Percentiles rank a stretch among this genome's conserved stretches.
These are phyloP conservation scores for Cystoisospora suis DNA, from an alignment of 169 alveolate species.

Conservation along the genomic window DNA sequence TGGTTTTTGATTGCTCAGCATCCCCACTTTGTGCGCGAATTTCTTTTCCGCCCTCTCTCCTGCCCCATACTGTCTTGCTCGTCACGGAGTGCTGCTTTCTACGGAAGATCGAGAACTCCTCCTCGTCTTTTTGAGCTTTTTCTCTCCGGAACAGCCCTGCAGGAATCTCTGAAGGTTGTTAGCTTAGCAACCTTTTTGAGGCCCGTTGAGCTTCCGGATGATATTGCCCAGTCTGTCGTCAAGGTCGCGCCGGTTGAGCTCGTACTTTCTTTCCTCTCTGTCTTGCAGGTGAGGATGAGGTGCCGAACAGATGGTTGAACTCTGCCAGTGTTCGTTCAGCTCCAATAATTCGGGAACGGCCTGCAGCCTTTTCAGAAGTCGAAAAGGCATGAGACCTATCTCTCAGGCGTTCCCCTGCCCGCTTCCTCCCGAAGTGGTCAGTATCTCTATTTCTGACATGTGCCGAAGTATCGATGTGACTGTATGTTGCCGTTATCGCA, in stretches of 20 bases:
- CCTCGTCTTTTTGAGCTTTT: neutral
- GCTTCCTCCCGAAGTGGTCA: no score
- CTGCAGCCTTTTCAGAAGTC: no score
- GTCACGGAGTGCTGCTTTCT: neutral
- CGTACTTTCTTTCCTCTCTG: neutral
- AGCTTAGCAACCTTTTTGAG: neutral
- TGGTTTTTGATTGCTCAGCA: no score
- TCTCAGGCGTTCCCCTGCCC: no score
- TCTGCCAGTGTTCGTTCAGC: no score
- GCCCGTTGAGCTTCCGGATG: neutral
- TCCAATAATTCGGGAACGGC: no score
- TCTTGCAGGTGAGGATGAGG: conserved; percentile 2
- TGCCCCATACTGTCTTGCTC: neutral
- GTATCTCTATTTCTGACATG: no score
- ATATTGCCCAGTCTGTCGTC: neutral
- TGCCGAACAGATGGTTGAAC: no score
- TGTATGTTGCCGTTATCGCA: no score
- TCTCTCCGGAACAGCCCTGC: neutral
- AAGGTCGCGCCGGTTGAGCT: conserved; percentile 6
- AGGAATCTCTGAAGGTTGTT: neutral
- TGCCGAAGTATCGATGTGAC: no score
- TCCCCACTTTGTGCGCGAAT: conserved; percentile 6
- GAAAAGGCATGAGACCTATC: no score
- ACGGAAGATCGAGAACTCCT: neutral
- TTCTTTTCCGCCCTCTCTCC: neutral